Base-by-base conservation (phyloP, 225 moss, liverwort and hornwort species). In the Lunularia cruciata region DNA sequence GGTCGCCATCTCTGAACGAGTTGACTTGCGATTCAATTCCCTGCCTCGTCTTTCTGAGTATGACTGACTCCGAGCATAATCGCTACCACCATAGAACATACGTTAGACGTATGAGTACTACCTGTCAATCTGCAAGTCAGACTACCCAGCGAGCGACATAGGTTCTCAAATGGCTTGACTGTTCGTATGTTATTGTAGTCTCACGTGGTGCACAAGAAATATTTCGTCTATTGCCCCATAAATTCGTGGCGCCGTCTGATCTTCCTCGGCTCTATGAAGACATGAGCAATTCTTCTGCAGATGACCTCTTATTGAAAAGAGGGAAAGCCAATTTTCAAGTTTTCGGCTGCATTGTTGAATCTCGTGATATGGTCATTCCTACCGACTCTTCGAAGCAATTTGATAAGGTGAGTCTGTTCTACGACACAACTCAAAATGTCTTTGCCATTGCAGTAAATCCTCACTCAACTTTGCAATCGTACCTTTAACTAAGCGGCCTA, bases 131-230 rank as follows among this genome's bases (percentile, higher is more conserved):
- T n/a, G n/a, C n/a, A n/a, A n/a, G n/a, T n/a, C n/a, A n/a, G n/a
- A n/a, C n/a, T n/a, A n/a, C n/a, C n/a, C n/a, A n/a, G n/a, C n/a
- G n/a, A n/a, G n/a, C n/a, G n/a, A n/a, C n/a, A n/a, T n/a, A n/a
- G n/a, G n/a, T n/a, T n/a, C n/a, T n/a, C n/a, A n/a, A n/a, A n/a
- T n/a, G n/a, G n/a, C n/a, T n/a, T n/a, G n/a, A n/a, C n/a, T n/a
- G n/a, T n/a, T n/a, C n/a, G n/a, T n/a, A n/a, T n/a, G n/a, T n/a
- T n/a, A n/a, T 23, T 85, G 82, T 85, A 95, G 96, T 98, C 55
- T 90, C 92, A 65, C 60, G 66, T 52, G 96, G 96, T 87, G 96
- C 96, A 65, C 90, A 86, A 73, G 96, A 98, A 78, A 91, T 98
- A 33, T 79, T 98, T 57, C 78, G 84, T 57, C 59, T 98, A 13